Percentiles rank a stretch among this genome's conserved stretches.
phyloP scores from a whole-genome alignment of 106 monocot species.

The Apostasia ramifera region DNA sequence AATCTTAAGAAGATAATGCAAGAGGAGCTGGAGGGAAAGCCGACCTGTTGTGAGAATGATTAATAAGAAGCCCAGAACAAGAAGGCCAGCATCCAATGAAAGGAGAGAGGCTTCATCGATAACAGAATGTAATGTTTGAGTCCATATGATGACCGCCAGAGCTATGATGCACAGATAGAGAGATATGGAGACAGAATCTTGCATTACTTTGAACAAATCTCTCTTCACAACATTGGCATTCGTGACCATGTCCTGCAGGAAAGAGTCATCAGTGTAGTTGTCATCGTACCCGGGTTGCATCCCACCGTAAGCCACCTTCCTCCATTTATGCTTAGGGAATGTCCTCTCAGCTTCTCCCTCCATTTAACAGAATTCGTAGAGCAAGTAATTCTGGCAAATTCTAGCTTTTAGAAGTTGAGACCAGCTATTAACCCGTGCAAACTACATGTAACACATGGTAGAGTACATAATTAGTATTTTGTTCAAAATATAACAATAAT shows the following conservation, averaged over 20 bases:
- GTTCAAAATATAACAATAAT: no score
- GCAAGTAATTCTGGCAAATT: no score
- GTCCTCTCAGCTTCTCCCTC: slow-evolving; percentile 16
- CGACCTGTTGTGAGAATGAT: slow-evolving; percentile 44
- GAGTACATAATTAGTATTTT: no score
- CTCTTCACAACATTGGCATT: slow-evolving; percentile 97
- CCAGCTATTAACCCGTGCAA: no score
- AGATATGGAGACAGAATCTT: slow-evolving; percentile 79
- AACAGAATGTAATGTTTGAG: slow-evolving; percentile 49
- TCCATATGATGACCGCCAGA: slow-evolving; percentile 55
- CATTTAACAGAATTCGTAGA: slow-evolving; percentile 5
- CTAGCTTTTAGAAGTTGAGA: no score
- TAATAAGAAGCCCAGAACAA: slow-evolving; percentile 55
- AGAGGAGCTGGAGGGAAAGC: slow-evolving; percentile 35
- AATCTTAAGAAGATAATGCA: slow-evolving; percentile 61
- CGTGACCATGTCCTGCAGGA: slow-evolving; percentile 92
- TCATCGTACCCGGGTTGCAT: slow-evolving; percentile 87
- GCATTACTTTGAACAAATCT: slow-evolving; percentile 63
- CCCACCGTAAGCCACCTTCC: slow-evolving; percentile 89
- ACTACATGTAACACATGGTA: no score
- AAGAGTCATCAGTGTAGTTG: slow-evolving; percentile 82
- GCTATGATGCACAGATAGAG: slow-evolving; percentile 81
- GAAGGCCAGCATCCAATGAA: slow-evolving; percentile 47
- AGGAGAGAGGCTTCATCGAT: slow-evolving; percentile 71
- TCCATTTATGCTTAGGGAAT: slow-evolving; percentile 48